phyloP scores from a whole-genome alignment of 176 grass and related monocot genomes.

The Cocos nucifera region DNA sequence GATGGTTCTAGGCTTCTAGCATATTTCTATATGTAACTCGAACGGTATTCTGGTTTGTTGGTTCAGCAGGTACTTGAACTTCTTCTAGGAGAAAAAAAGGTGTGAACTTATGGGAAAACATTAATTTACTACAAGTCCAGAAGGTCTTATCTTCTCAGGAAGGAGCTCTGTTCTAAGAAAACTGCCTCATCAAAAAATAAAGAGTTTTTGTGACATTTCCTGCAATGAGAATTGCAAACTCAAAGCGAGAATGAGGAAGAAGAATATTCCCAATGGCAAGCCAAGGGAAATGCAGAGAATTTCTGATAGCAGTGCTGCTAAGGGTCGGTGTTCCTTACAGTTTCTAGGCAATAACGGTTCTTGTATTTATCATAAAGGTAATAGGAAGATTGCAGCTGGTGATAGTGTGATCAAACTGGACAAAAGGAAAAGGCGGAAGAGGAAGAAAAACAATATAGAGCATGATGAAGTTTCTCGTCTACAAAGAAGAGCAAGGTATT shows the following conservation, averaged over 20 bases:
- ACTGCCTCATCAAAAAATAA: slow-evolving; percentile 23
- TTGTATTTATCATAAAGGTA: neutral
- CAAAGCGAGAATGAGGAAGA: slow-evolving; percentile 30
- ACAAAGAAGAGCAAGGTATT: slow-evolving; percentile 69
- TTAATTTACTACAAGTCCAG: slow-evolving; percentile 25
- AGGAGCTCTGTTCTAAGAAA: slow-evolving; percentile 19
- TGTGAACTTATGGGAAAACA: slow-evolving; percentile 52
- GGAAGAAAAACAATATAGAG: slow-evolving; percentile 36
- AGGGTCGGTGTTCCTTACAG: neutral
- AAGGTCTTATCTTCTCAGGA: slow-evolving; percentile 28
- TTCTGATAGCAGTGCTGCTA: slow-evolving; percentile 30
- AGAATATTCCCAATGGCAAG: slow-evolving; percentile 25
- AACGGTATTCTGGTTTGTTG: neutral
- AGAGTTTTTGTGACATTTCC: slow-evolving; percentile 22
- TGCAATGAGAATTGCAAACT: slow-evolving; percentile 14
- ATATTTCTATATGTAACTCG: too few relatives aligned
- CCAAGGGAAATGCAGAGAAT: slow-evolving; percentile 32
- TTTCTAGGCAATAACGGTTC: neutral
- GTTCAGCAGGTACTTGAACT: neutral
- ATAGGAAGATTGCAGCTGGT: slow-evolving; percentile 30
- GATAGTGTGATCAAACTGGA: slow-evolving; percentile 26
- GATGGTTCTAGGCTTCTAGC: too few relatives aligned
- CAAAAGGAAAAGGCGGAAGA: slow-evolving; percentile 35
- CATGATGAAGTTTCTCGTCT: slow-evolving; percentile 66
- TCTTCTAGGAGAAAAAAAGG: slow-evolving; percentile 7